Evolutionary conservation across 2,329 filamentous ascomycete genomes (phyloP).

Genomic region (Aureobasidium leucospermi): DNA sequence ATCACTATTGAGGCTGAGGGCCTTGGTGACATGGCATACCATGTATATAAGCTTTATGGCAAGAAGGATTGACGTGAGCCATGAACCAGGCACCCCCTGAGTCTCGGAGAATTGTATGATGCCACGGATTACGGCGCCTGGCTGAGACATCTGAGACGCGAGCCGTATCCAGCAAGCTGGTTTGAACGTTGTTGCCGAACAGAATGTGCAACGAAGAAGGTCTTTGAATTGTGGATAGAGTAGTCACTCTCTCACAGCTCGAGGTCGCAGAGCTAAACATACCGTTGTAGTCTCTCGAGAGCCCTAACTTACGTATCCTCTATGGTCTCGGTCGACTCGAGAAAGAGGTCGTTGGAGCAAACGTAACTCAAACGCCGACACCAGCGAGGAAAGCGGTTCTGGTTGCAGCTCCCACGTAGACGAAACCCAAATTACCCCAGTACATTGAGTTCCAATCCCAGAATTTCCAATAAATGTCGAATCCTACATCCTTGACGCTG

Average conservation of each 20-base stretch:
- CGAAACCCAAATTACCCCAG: constrained; percentile 31
- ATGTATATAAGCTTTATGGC: constrained; percentile 10
- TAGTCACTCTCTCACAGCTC: not conserved
- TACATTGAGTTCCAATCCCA: constrained; percentile 31
- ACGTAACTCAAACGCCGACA: constrained; percentile 19
- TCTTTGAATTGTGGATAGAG: not conserved
- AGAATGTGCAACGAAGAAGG: constrained; percentile 5
- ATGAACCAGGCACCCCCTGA: not conserved
- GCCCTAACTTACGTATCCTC: not conserved
- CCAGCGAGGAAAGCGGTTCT: constrained; percentile 27
- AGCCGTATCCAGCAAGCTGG: not conserved
- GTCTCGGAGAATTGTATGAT: not conserved
- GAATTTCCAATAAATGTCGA: constrained; percentile 37
- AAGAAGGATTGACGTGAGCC: not conserved
- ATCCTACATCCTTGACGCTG: constrained; percentile 54
- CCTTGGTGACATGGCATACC: constrained; percentile 1
- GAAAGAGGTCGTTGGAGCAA: not conserved
- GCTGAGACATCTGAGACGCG: constrained; percentile 11
- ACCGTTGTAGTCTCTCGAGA: not conserved
- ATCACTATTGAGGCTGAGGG: not conserved
- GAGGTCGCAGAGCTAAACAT: constrained; percentile 7
- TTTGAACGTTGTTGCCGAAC: constrained; percentile 10
- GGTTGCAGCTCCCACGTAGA: constrained; percentile 29
- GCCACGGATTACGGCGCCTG: not conserved
- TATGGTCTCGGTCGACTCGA: not conserved